These are phyloP conservation scores for Lodderomyces pseudojiufengensis DNA, from an alignment of 1,139 yeast species.

Conservation along the genomic window DNA sequence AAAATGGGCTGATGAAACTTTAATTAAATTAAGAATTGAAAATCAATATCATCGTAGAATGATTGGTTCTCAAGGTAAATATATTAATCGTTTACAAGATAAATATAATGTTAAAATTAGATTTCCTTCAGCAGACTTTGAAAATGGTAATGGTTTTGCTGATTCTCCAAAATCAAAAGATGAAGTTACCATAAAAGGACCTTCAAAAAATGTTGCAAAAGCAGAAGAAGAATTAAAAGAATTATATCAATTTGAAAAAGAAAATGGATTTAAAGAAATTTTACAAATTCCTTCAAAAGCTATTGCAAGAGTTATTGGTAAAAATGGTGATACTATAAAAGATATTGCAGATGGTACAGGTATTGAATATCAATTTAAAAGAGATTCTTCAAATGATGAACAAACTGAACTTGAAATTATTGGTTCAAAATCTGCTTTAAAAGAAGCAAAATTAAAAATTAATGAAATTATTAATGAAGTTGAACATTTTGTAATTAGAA, in stretches of 20 bases:
- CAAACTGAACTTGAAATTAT: constrained; percentile 60
- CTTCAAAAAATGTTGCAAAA: constrained; percentile 82
- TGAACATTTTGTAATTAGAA: constrained; percentile 59
- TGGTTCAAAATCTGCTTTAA: constrained; percentile 80
- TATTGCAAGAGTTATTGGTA: constrained; percentile 84
- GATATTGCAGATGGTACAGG: constrained; percentile 81
- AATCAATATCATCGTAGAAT: constrained; percentile 74
- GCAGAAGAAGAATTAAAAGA: constrained; percentile 86
- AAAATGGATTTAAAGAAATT: constrained; percentile 68
- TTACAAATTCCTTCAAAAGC: constrained; percentile 68
- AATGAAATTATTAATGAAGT: constrained; percentile 62
- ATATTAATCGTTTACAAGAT: constrained; percentile 82
- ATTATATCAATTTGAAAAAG: constrained; percentile 80
- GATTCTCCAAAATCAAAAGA: constrained; percentile 47
- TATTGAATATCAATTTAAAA: constrained; percentile 64
- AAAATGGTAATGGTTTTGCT: constrained; percentile 23
- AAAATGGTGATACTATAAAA: constrained; percentile 77
- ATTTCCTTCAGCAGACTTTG: constrained; percentile 53
- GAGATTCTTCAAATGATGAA: constrained; percentile 33
- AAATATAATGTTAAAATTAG: constrained; percentile 80
- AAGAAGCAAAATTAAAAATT: constrained; percentile 66
- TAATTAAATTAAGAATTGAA: constrained; percentile 66
- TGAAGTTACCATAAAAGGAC: constrained; percentile 81
- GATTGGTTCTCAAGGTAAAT: constrained; percentile 81
- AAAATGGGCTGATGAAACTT: constrained; percentile 79